These are phyloP conservation scores for Tuber borchii DNA, from an alignment of 495 filamentous ascomycete species.

Conservation along the genomic window DNA sequence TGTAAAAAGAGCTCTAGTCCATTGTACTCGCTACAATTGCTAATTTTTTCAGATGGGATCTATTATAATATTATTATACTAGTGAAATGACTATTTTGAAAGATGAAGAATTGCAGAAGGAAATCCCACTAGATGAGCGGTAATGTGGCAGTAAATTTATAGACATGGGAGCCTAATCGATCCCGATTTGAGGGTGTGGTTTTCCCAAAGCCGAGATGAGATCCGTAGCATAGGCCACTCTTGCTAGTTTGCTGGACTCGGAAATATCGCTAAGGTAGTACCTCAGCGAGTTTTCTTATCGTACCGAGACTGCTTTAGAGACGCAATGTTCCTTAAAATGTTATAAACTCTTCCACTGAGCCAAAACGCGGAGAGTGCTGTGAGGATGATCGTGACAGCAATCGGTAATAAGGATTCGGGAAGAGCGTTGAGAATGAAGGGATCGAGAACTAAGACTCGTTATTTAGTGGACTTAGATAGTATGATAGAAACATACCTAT, in stretches of 20 bases:
- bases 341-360: constrained; percentile 31
- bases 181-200: neutral
- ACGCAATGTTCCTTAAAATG: constrained; percentile 20
- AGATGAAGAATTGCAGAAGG: neutral
- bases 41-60: neutral
- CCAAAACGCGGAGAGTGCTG: constrained; percentile 46
- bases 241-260: neutral
- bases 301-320: neutral
- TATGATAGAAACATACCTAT: constrained; percentile 50
- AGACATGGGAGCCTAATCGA: neutral
- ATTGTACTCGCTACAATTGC: neutral
- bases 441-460: constrained; percentile 62
- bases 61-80: neutral
- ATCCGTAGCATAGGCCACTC: neutral
- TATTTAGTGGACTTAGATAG: constrained; percentile 7
- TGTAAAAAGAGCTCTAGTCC: neutral
- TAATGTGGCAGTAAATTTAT: neutral
- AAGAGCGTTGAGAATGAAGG: constrained; percentile 65
- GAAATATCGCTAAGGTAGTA: neutral
- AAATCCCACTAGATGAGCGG: neutral
- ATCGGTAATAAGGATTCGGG: constrained; percentile 65
- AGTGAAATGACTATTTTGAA: neutral
- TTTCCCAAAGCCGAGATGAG: neutral
- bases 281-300: neutral
- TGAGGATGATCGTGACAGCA: constrained; percentile 52